phyloP scores from a whole-genome alignment of 2,329 filamentous ascomycete species.

The Penicillium sp. region DNA sequence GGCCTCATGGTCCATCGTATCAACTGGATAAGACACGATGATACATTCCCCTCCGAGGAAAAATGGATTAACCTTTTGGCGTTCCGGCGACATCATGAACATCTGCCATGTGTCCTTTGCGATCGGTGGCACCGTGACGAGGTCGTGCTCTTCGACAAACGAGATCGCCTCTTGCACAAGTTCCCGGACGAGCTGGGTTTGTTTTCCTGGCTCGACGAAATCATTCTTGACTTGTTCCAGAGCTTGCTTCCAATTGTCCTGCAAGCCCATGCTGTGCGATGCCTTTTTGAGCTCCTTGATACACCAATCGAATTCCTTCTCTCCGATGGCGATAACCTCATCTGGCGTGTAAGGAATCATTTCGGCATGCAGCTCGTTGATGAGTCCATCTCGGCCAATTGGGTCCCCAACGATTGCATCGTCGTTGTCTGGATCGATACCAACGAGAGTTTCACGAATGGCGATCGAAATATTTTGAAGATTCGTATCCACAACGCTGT shows the following conservation, averaged over 20 bases:
- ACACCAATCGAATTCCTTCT: constrained; percentile 53
- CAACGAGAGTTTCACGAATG: constrained; percentile 47
- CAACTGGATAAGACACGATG: constrained; percentile 55
- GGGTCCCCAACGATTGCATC: constrained; percentile 59
- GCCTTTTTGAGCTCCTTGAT: constrained; percentile 55
- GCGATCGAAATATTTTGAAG: constrained; percentile 38
- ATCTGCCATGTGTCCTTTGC: constrained; percentile 56
- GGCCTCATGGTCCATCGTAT: constrained; percentile 39
- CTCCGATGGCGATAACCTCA: constrained; percentile 48
- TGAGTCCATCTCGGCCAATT: constrained; percentile 52
- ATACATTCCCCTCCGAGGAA: constrained; percentile 58
- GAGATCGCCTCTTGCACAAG: constrained; percentile 53
- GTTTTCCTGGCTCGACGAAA: constrained; percentile 55
- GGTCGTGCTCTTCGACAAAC: constrained; percentile 54
- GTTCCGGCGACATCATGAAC: constrained; percentile 56
- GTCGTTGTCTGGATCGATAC: constrained; percentile 43
- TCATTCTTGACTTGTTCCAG: constrained; percentile 57
- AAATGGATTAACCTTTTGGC: constrained; percentile 58
- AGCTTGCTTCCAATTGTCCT: constrained; percentile 52
- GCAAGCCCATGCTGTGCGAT: constrained; percentile 49
- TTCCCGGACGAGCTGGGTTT: constrained; percentile 52
- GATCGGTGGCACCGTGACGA: constrained; percentile 56
- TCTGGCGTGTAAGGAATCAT: constrained; percentile 60
- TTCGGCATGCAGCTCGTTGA: constrained; percentile 55
- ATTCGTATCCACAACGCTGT: constrained; percentile 30